A percentile compares a stretch with the other conserved stretches of the same genome.
Evolutionary conservation across 495 filamentous ascomycete species (phyloP).

Genomic region (Xylaria nigripes): DNA sequence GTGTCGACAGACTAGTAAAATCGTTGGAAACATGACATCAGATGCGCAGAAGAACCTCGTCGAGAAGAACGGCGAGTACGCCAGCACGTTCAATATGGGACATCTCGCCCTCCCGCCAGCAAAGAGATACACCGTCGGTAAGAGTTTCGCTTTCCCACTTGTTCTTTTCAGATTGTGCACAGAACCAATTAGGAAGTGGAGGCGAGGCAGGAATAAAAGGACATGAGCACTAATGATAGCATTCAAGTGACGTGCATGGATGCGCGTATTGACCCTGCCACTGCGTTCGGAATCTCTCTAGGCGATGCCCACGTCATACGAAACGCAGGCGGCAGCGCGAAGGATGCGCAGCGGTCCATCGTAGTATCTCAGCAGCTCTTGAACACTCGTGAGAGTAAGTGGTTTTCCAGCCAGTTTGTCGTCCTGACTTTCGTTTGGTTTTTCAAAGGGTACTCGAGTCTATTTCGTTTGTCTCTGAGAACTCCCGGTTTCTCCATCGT

Average conservation of each 20-base stretch:
- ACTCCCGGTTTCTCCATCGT: too few species aligned
- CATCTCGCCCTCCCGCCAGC: slow-evolving; percentile 62
- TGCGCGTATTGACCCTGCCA: slow-evolving; percentile 64
- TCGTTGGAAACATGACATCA: slow-evolving; percentile 17
- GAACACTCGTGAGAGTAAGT: slow-evolving; percentile 56
- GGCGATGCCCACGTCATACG: slow-evolving; percentile 79
- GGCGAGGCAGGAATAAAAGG: neutral
- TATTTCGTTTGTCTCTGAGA: too few species aligned
- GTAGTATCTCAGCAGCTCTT: slow-evolving; percentile 76
- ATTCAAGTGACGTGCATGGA: slow-evolving; percentile 67
- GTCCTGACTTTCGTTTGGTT: too few species aligned
- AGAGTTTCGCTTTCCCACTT: neutral
- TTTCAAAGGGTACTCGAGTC: too few species aligned
- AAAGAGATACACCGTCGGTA: slow-evolving; percentile 56
- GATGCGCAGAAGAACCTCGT: slow-evolving; percentile 48
- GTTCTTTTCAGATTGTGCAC: neutral
- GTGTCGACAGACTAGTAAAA: neutral
- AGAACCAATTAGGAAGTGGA: too few species aligned
- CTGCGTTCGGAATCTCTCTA: slow-evolving; percentile 64
- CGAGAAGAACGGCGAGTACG: slow-evolving; percentile 53
- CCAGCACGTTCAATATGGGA: slow-evolving; percentile 53
- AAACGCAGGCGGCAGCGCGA: slow-evolving; percentile 61
- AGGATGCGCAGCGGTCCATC: slow-evolving; percentile 64
- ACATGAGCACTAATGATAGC: neutral
- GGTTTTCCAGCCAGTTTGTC: too few species aligned